Evolutionary conservation across 177 flowering plant species (phyloP).

Genomic region (Vitis hybrid): DNA sequence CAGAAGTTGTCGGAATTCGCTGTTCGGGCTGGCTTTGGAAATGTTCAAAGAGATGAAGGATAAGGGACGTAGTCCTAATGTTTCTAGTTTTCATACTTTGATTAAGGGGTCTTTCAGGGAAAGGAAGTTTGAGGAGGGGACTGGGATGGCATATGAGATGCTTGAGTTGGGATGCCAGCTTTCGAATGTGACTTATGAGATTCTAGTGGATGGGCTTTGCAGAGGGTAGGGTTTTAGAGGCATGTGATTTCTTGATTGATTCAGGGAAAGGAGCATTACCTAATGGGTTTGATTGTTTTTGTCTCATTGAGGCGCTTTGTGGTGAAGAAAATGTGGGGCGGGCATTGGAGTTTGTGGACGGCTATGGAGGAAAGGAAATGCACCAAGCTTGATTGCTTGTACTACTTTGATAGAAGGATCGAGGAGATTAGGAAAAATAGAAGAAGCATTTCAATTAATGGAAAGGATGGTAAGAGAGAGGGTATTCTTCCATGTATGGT

Average conservation of each 20-base stretch:
- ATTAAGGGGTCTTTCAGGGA: constrained; percentile 68
- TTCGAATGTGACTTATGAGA: constrained; percentile 75
- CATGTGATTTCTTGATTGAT: constrained; percentile 61
- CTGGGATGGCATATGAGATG: constrained; percentile 87
- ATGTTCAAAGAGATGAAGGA: constrained; percentile 81
- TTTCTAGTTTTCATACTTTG: constrained; percentile 84
- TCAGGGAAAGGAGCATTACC: constrained; percentile 62
- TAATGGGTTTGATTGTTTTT: constrained; percentile 52
- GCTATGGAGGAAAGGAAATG: constrained; percentile 55
- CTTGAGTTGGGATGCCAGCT: constrained; percentile 68
- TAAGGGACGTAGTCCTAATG: constrained; percentile 76
- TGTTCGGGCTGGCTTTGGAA: constrained; percentile 55
- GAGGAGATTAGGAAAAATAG: constrained; percentile 37
- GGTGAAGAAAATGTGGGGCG: constrained; percentile 29
- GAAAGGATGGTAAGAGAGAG: constrained; percentile 59
- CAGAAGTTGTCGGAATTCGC: constrained; percentile 57
- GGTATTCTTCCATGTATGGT: constrained; percentile 62
- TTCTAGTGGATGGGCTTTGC: constrained; percentile 73
- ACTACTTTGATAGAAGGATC: constrained; percentile 73
- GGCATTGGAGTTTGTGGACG: constrained; percentile 58
- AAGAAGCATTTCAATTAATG: constrained; percentile 47
- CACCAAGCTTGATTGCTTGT: constrained; percentile 59
- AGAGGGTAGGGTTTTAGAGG: constrained; percentile 50
- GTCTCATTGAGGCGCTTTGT: constrained; percentile 61
- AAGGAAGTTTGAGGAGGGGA: constrained; percentile 64